Conservation (phyloP, 179 eudicot species). For the Heliamphora pulchella region DNA sequence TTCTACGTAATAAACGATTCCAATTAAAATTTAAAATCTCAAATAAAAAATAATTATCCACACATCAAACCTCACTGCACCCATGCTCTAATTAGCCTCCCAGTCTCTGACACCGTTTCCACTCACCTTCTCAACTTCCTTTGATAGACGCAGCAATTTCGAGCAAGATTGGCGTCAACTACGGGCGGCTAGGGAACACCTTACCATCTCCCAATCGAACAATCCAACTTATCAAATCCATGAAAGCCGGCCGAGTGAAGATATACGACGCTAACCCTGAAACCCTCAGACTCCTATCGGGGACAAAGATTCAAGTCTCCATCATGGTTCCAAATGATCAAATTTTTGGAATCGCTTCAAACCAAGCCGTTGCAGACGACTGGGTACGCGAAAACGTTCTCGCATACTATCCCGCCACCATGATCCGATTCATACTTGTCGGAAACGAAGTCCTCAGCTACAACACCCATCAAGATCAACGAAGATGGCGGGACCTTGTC, state of each 20-base stretch:
- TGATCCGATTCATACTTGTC: conserved; percentile 53
- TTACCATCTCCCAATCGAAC: conserved; percentile 56
- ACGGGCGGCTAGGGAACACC: conserved; percentile 60
- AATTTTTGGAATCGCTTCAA: conserved; percentile 42
- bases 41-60: no score
- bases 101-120: no score
- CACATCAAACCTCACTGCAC: no score
- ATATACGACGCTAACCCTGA: conserved; percentile 62
- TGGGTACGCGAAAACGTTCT: conserved; percentile 64
- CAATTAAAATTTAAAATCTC: no score
- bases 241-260: conserved; percentile 52
- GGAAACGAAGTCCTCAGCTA: conserved; percentile 65
- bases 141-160: conserved; percentile 29
- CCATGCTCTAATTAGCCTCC: no score
- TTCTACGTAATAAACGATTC: no score
- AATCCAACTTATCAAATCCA: conserved; percentile 33
- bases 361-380: conserved; percentile 36
- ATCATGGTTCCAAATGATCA: conserved; percentile 55
- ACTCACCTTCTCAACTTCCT: background rate
- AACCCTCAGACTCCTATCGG: conserved; percentile 42
- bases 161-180: conserved; percentile 56
- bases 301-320: conserved; percentile 42
- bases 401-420: conserved; percentile 56
- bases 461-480: conserved; percentile 16
- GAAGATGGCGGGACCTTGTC: conserved; percentile 43